Evolutionary conservation across 2,329 filamentous ascomycete genomes (phyloP).

Genomic region (Erysiphe pulchra): DNA sequence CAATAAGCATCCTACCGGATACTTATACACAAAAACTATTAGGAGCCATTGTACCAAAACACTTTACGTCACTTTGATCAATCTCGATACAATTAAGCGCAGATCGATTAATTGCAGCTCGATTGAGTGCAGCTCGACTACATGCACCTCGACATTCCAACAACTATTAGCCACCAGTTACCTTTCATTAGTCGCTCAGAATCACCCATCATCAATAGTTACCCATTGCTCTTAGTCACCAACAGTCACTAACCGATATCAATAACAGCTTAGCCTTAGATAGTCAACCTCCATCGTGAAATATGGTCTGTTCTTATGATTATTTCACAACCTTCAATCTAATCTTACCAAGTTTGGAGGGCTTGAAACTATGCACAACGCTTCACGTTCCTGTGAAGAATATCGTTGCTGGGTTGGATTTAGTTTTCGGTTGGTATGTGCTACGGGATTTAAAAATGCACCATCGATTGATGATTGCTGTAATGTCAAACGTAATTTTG

Average conservation of each 20-base stretch:
- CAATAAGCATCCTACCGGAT: too few species aligned
- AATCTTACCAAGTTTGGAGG: conserved; percentile 1
- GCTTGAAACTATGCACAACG: background rate
- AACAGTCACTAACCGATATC: too few species aligned
- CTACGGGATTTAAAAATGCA: background rate
- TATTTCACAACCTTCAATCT: background rate
- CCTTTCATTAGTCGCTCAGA: too few species aligned
- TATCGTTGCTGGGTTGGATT: background rate
- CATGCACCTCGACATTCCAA: background rate
- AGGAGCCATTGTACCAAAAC: too few species aligned
- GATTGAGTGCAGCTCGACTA: background rate
- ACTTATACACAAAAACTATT: too few species aligned
- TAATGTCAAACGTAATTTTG: background rate
- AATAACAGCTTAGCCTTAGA: background rate
- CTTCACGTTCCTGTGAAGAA: background rate
- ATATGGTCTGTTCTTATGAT: background rate
- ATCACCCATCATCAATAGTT: too few species aligned
- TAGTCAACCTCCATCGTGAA: too few species aligned
- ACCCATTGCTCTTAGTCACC: too few species aligned
- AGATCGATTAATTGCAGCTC: background rate
- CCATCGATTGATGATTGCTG: background rate
- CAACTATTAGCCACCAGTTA: too few species aligned
- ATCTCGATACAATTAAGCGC: too few species aligned
- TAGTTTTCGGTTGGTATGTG: background rate
- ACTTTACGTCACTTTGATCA: too few species aligned